Percentiles rank a stretch among this genome's conserved stretches.
These are phyloP conservation scores for Moringa oleifera DNA, from an alignment of 345 rosid genomes.

Conservation along the genomic window DNA sequence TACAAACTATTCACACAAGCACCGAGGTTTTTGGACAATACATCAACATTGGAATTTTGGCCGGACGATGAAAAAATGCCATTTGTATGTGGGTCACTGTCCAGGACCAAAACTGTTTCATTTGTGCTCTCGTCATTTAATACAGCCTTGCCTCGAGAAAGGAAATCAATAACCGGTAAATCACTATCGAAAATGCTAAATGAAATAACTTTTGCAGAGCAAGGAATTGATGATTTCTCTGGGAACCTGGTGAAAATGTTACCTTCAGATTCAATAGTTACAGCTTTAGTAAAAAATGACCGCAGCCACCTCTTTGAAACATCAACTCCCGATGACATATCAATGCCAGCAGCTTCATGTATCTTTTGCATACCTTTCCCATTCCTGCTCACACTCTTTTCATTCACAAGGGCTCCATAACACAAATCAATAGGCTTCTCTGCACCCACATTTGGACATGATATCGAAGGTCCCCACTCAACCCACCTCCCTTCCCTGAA, in stretches of 20 bases:
- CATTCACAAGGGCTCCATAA: constrained; percentile 27
- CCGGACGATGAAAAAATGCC: constrained; percentile 25
- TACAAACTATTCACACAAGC: constrained; percentile 30
- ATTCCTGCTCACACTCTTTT: constrained; percentile 17
- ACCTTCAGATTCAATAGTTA: constrained; percentile 58
- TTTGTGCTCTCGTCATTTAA: constrained; percentile 19
- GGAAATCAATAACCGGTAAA: constrained; percentile 37
- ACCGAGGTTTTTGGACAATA: constrained; percentile 25
- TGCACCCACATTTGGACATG: constrained; percentile 17
- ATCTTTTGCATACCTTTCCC: constrained; percentile 15
- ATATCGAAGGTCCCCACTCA: constrained; percentile 72
- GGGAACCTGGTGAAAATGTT: constrained; percentile 62
- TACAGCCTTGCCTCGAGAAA: constrained; percentile 26
- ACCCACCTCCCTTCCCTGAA: constrained; percentile 74
- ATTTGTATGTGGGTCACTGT: constrained; percentile 24
- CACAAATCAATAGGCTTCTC: constrained; percentile 22
- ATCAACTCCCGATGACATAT: constrained; percentile 26
- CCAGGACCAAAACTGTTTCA: constrained; percentile 24
- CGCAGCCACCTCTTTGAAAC: constrained; percentile 71
- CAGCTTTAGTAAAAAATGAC: constrained; percentile 59
- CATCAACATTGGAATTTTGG: constrained; percentile 27
- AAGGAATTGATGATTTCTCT: constrained; percentile 55
- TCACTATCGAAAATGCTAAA: constrained; percentile 52
- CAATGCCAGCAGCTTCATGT: constrained; percentile 18
- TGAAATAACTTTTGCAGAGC: constrained; percentile 76